phyloP scores from a whole-genome alignment of 1,139 yeast genomes.

The Diutina ranongensis region DNA sequence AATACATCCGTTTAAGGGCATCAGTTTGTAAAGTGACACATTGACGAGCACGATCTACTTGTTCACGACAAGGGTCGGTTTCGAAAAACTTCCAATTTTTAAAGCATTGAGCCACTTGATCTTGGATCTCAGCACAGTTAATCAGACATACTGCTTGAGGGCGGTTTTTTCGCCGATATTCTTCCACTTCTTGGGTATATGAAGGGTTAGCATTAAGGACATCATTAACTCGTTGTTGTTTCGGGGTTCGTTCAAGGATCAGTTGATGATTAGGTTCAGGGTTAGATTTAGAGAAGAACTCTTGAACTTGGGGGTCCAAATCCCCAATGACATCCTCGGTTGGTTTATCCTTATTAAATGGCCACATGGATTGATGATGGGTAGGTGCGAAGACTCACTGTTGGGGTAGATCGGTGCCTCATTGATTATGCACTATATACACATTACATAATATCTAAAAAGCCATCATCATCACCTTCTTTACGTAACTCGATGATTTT shows the following conservation, averaged over 20 bases:
- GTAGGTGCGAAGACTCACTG: neutral
- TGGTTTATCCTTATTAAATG: neutral
- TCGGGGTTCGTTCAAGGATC: conserved; percentile 17
- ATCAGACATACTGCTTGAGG: conserved; percentile 18
- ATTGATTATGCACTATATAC: no score
- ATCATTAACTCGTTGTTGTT: conserved; percentile 19
- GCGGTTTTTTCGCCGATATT: conserved; percentile 21
- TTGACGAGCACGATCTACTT: conserved; percentile 16
- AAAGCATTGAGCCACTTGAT: conserved; percentile 27
- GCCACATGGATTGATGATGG: conserved; percentile 5
- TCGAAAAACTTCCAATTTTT: conserved; percentile 21
- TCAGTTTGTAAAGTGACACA: conserved; percentile 26
- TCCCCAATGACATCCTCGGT: neutral
- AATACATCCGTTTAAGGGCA: conserved; percentile 25
- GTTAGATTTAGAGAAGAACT: conserved; percentile 22
- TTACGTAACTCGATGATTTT: neutral
- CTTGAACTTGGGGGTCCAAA: conserved; percentile 19
- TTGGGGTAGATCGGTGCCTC: no score
- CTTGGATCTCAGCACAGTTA: conserved; percentile 34
- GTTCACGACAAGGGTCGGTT: conserved; percentile 19
- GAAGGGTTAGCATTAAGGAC: conserved; percentile 14
- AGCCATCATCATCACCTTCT: conserved; percentile 4
- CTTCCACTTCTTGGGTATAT: conserved; percentile 21
- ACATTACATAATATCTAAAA: conserved; percentile 4
- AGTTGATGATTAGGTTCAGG: conserved; percentile 19